These are phyloP conservation scores for Penicillium olsonii DNA, from an alignment of 2,329 filamentous ascomycete genomes.

Conservation along the genomic window DNA sequence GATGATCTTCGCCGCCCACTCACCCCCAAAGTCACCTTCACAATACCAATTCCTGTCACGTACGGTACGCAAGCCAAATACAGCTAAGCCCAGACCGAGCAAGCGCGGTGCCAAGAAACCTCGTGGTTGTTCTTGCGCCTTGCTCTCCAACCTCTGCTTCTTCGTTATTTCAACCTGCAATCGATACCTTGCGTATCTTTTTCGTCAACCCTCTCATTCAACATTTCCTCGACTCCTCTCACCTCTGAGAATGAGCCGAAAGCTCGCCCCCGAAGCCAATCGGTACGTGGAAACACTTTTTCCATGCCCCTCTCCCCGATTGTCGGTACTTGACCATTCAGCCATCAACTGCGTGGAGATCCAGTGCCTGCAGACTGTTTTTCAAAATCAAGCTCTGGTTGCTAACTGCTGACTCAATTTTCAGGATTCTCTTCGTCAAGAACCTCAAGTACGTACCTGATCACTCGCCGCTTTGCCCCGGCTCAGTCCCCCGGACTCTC, in stretches of 20 bases:
- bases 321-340: slow-evolving; percentile 14
- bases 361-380: background rate
- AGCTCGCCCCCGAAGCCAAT: slow-evolving; percentile 99
- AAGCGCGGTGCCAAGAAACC: slow-evolving; percentile 27
- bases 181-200: slow-evolving; percentile 31
- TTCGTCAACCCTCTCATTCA: slow-evolving; percentile 17
- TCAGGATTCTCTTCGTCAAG: slow-evolving; percentile 99
- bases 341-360: slow-evolving; percentile 2
- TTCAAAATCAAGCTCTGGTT: background rate
- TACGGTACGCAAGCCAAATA: slow-evolving; percentile 1
- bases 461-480: slow-evolving; percentile 6
- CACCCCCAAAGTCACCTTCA: background rate
- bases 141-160: slow-evolving; percentile 20
- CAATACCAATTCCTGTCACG: slow-evolving; percentile 3
- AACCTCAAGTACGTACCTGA: slow-evolving; percentile 79
- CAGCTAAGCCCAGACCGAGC: slow-evolving; percentile 18
- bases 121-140: slow-evolving; percentile 31
- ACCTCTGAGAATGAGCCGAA: slow-evolving; percentile 52
- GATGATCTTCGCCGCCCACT: too few species aligned
- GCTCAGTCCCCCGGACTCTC: background rate
- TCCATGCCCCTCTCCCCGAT: slow-evolving; percentile 30
- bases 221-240: slow-evolving; percentile 21
- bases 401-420: slow-evolving; percentile 7
- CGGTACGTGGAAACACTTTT: slow-evolving; percentile 62
- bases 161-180: slow-evolving; percentile 21